phyloP scores from a whole-genome alignment of 441 rosid genomes.

The Euphorbia schlechtendalii region DNA sequence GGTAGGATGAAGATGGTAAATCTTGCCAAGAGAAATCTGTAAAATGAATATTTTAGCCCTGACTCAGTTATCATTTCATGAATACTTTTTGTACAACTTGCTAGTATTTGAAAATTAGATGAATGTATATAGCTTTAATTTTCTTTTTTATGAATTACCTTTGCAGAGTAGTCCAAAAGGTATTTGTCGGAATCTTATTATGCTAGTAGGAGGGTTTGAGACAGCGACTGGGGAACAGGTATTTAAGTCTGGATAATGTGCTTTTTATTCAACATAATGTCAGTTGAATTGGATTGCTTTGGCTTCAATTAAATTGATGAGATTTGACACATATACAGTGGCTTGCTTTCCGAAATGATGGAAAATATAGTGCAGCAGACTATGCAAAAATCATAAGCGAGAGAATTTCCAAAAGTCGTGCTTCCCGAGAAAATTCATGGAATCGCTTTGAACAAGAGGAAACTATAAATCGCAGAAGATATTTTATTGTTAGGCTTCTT shows the following conservation, averaged over 20 bases:
- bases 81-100: slow-evolving; percentile 9
- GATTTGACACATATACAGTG: slow-evolving; percentile 44
- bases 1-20: slow-evolving; percentile 32
- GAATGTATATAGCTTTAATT: slow-evolving; percentile 14
- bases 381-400: slow-evolving; percentile 62
- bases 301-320: slow-evolving; percentile 19
- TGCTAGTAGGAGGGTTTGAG: slow-evolving; percentile 89
- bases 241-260: slow-evolving; percentile 21
- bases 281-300: slow-evolving; percentile 18
- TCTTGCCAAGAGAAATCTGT: slow-evolving; percentile 7
- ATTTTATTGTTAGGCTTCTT: slow-evolving; percentile 52
- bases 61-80: not conserved
- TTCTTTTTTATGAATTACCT: slow-evolving; percentile 12
- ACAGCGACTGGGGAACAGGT: slow-evolving; percentile 90
- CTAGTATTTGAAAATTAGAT: slow-evolving; percentile 2
- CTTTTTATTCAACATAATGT: not conserved
- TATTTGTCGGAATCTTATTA: slow-evolving; percentile 51
- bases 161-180: slow-evolving; percentile 56
- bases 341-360: slow-evolving; percentile 85
- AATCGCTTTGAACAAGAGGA: slow-evolving; percentile 52
- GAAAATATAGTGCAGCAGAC: slow-evolving; percentile 78
- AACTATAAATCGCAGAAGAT: slow-evolving; percentile 47
- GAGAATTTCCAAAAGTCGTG: slow-evolving; percentile 38
- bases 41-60: not conserved
- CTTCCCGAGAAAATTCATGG: slow-evolving; percentile 43